These are phyloP conservation scores for Galeopsis tetrahit DNA, from an alignment of 257 asterid genomes.

Conservation along the genomic window DNA sequence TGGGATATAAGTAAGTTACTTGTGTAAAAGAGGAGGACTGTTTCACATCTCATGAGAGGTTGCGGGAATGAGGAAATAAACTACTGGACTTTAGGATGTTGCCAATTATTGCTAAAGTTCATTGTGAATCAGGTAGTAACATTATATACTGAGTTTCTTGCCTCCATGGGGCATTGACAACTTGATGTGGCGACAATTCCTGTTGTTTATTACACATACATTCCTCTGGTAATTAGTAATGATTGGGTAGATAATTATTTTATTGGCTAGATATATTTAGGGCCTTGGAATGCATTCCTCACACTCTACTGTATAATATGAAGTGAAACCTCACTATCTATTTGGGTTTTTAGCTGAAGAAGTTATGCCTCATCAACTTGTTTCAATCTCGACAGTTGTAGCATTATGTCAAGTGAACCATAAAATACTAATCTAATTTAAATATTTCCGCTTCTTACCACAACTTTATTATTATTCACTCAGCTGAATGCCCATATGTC, in stretches of 20 bases:
- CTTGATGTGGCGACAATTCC: background rate
- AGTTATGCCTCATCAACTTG: constrained; percentile 6
- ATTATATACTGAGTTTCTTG: constrained; percentile 1
- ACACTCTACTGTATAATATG: background rate
- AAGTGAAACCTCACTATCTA: constrained; percentile 12
- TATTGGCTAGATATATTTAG: background rate
- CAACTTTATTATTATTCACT: background rate
- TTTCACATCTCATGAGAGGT: constrained; percentile 1
- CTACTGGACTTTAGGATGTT: constrained; percentile 21
- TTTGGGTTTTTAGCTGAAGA: constrained; percentile 3
- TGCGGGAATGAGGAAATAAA: constrained; percentile 23
- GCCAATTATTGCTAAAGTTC: background rate
- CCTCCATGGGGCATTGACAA: background rate
- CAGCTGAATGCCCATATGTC: constrained; percentile 4
- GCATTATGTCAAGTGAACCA: constrained; percentile 3
- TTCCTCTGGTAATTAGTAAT: constrained; percentile 5
- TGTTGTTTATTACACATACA: constrained; percentile 10
- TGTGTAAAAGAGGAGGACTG: constrained; percentile 1
- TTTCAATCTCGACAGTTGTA: background rate
- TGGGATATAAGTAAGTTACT: constrained; percentile 19
- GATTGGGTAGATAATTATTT: background rate
- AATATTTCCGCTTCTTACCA: background rate
- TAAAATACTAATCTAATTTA: background rate
- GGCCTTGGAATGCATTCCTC: constrained; percentile 7
- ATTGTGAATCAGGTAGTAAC: background rate